Evolutionary conservation across 495 filamentous ascomycete species (phyloP), one percentile per base, ranked within the genome.

Genomic region (Cercophora samala): DNA sequence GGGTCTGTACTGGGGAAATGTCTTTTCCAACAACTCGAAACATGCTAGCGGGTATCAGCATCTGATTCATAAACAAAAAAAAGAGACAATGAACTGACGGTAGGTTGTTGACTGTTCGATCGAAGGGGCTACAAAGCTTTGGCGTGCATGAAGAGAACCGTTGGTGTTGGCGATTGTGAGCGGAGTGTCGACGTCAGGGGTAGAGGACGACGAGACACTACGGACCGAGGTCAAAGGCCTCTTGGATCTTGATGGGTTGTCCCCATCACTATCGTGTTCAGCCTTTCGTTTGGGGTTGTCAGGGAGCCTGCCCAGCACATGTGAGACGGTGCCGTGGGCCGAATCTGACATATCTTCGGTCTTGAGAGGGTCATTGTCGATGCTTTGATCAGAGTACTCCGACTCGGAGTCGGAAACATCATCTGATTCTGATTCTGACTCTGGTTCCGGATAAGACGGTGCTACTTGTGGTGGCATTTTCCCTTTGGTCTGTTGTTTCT

Each of bases 301-400:
- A 51, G 29, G 18, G 52, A 60, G 55, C 63, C 62, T 61, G 63
- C 63, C 63, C 63, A 58, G 42, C 22, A 58, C 24, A 59, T 64
- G 24, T 29, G 22, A 24, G 13, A 29, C 8, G 26, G 23, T 23
- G 54, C 37, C 37, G 37, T 46, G 6, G 37, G 9, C 37, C 11
- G 37, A 46, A 46, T 58, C 54, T 21, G 54, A 58, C 19, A 24
- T 21, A 3, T 22, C 23, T 21, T 21, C 58, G 21, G 11, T 26
- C 9, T 60, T 24, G 22, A 60, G 58, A 26, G 23, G 58, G 18
- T 60, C 58, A 8, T 26, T 23, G 23, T 21, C 19, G 6, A 9
- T 21, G 24, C 5, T 60, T 29, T 26, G 1, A 17, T 18, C 23
- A 4, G 58, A 60, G 17, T 22, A 60, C 11, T 60, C 24, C 3